Conservation (phyloP, 2,329 filamentous ascomycete species). For the Diaporthe ilicicola region DNA sequence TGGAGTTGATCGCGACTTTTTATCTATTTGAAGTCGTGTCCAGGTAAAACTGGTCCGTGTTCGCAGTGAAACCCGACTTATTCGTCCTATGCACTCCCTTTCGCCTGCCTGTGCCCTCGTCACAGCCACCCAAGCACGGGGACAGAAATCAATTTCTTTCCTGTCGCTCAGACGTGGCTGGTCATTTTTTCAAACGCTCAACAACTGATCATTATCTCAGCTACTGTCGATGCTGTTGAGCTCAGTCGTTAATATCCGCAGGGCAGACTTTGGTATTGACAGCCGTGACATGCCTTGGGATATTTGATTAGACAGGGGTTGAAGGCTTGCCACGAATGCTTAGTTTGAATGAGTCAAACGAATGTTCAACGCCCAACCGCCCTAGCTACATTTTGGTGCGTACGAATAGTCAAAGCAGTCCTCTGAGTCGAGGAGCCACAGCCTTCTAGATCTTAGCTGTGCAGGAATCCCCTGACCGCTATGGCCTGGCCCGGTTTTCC, state of each 20-base stretch:
- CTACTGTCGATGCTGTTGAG: not conserved
- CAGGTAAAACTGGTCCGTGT: not conserved
- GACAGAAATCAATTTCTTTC: not conserved
- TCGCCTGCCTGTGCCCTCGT: not conserved
- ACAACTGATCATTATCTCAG: not conserved
- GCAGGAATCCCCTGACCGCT: slow-evolving; percentile 1
- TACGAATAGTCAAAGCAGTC: not conserved
- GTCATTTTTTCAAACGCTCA: not conserved
- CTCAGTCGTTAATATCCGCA: not conserved
- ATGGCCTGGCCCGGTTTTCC: not conserved
- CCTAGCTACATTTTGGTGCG: not conserved
- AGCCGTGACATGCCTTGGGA: slow-evolving; percentile 1
- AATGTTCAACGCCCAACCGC: not conserved
- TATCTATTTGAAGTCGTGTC: not conserved
- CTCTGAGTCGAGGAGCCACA: not conserved
- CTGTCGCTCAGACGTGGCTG: not conserved
- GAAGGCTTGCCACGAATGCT: not conserved
- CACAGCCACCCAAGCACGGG: not conserved
- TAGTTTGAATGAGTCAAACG: not conserved
- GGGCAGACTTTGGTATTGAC: not conserved
- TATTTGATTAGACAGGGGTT: slow-evolving; percentile 5
- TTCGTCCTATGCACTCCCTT: not conserved
- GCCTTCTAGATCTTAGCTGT: not conserved
- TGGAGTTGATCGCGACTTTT: not conserved
- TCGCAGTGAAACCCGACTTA: not conserved